These are phyloP conservation scores for Tilletia walkeri DNA, from an alignment of 1,284 basidiomycete species.

Conservation along the genomic window DNA sequence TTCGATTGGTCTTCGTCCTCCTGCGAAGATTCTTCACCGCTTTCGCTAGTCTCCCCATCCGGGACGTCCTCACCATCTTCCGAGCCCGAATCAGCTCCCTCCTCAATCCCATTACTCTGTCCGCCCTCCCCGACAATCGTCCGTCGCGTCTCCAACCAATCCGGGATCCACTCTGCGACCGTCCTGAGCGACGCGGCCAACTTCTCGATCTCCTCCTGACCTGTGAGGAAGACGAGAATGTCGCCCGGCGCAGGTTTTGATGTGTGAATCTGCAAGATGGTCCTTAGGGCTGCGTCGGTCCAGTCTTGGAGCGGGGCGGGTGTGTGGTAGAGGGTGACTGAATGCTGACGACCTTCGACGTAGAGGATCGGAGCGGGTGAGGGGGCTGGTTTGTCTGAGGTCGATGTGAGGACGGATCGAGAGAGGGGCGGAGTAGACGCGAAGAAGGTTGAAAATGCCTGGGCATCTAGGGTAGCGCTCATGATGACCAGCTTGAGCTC, in stretches of 20 bases:
- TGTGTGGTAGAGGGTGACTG: conserved; percentile 69
- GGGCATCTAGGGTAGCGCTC: conserved; percentile 94
- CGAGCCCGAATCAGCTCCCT: not conserved
- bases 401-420: not conserved
- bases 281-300: conserved; percentile 80
- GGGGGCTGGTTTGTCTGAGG: conserved; percentile 4
- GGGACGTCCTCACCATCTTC: not conserved
- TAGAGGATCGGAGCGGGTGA: conserved; percentile 72
- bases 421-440: conserved; percentile 48
- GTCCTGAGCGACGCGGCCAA: conserved; percentile 58
- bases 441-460: conserved; percentile 87
- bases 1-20: not conserved
- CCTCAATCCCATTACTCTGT: not conserved
- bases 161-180: conserved; percentile 2
- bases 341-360: conserved; percentile 87
- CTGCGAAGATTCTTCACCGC: not conserved
- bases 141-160: conserved; percentile 4
- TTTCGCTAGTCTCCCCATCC: not conserved
- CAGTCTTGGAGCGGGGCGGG: conserved; percentile 76
- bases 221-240: conserved; percentile 90
- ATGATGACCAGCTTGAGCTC: conserved; percentile 87
- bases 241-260: conserved; percentile 74
- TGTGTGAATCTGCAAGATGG: conserved; percentile 85
- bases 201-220: conserved; percentile 94
- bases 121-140: not conserved